phyloP scores from a whole-genome alignment of 306 rosid species.

The Rosa persica region DNA sequence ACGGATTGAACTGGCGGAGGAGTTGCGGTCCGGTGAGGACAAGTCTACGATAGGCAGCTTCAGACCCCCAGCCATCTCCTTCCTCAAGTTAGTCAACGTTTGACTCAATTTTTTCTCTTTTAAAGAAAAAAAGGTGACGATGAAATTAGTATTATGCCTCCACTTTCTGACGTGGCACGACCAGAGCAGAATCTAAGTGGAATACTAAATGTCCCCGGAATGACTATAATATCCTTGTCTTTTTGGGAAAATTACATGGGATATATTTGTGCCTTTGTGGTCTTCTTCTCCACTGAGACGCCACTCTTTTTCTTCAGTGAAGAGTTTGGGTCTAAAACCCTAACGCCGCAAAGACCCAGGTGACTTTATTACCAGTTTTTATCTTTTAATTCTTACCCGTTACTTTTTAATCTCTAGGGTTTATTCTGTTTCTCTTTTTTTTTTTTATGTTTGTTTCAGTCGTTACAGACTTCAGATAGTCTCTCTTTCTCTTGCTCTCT shows the following conservation, averaged over 20 bases:
- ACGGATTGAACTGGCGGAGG: slow-evolving; percentile 57
- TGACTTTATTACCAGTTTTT: background rate
- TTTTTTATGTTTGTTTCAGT: background rate
- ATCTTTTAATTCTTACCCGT: background rate
- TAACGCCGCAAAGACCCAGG: background rate
- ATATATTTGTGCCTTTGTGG: background rate
- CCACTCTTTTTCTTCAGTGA: background rate
- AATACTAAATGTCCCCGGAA: background rate
- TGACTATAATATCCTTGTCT: background rate
- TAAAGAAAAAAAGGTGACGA: background rate
- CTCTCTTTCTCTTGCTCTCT: background rate
- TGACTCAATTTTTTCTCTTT: background rate
- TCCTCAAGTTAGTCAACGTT: background rate
- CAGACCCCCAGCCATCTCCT: slow-evolving; percentile 36
- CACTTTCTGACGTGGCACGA: background rate
- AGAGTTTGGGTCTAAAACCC: background rate
- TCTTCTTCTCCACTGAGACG: background rate
- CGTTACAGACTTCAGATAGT: background rate
- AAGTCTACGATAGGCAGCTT: slow-evolving; percentile 69
- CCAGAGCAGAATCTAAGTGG: background rate
- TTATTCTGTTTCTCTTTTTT: background rate
- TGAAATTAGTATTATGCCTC: background rate
- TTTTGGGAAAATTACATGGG: background rate
- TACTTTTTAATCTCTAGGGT: background rate
- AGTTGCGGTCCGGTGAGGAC: slow-evolving; percentile 49